phyloP scores from a whole-genome alignment of 768 basidiomycete genomes.

The Boletus fagicola region DNA sequence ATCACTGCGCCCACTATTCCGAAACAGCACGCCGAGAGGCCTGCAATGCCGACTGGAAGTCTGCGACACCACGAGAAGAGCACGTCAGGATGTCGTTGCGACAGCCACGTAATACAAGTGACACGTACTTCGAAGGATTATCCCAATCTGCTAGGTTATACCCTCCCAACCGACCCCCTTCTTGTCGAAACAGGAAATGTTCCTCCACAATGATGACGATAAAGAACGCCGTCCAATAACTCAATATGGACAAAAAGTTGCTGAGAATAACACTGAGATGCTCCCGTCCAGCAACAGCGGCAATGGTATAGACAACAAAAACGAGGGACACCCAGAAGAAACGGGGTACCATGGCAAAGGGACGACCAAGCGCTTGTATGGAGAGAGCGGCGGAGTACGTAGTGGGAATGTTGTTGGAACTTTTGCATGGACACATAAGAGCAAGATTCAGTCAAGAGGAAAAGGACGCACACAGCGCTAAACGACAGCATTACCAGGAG shows the following conservation, averaged over 20 bases:
- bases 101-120: not conserved
- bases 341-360: constrained; percentile 43
- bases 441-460: not conserved
- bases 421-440: constrained; percentile 9
- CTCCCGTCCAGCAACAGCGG: constrained; percentile 41
- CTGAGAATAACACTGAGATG: constrained; percentile 43
- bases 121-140: constrained; percentile 33
- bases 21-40: constrained; percentile 44
- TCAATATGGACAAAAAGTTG: constrained; percentile 44
- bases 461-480: constrained; percentile 38
- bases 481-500: constrained; percentile 41
- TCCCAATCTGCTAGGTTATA: constrained; percentile 53
- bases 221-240: constrained; percentile 49
- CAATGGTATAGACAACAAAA: constrained; percentile 39
- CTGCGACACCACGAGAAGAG: constrained; percentile 16
- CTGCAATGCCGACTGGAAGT: constrained; percentile 50
- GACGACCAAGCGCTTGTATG: constrained; percentile 26
- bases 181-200: constrained; percentile 44
- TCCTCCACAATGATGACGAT: constrained; percentile 46
- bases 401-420: constrained; percentile 41
- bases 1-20: constrained; percentile 50
- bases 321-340: constrained; percentile 45
- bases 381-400: constrained; percentile 46
- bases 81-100: not conserved
- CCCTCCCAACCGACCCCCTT: constrained; percentile 41